Conservation (phyloP, 2,329 filamentous ascomycete genomes). For the Akanthomyces dipterigenus region DNA sequence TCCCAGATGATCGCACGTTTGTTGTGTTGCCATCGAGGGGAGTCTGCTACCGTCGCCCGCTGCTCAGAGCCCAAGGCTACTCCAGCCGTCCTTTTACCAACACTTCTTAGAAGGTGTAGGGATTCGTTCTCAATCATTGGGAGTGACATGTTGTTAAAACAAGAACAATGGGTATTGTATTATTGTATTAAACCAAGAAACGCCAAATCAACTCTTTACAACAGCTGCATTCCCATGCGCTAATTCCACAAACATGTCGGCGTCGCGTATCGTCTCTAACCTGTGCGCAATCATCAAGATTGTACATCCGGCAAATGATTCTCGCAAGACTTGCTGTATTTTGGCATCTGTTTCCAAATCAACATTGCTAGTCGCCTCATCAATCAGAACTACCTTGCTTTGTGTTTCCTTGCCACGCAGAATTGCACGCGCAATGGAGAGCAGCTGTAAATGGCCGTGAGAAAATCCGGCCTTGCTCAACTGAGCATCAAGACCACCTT, state of each 20-base stretch:
- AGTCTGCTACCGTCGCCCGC: too few species aligned
- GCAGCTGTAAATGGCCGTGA: constrained; percentile 15
- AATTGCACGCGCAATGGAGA: neutral
- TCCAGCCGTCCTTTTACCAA: too few species aligned
- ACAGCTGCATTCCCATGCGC: neutral
- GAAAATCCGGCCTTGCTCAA: constrained; percentile 26
- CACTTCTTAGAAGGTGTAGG: too few species aligned
- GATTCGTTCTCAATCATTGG: too few species aligned
- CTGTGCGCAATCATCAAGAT: constrained; percentile 14
- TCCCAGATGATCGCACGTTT: too few species aligned
- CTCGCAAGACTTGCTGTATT: constrained; percentile 8
- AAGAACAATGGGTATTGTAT: too few species aligned
- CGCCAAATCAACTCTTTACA: neutral
- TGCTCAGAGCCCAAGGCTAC: too few species aligned
- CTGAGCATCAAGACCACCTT: constrained; percentile 26
- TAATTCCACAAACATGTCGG: neutral
- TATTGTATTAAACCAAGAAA: too few species aligned
- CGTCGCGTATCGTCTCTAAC: constrained; percentile 8
- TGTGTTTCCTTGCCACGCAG: constrained; percentile 14
- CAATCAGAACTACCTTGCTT: neutral
- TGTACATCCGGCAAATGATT: constrained; percentile 12
- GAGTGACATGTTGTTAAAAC: too few species aligned
- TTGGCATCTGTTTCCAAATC: constrained; percentile 14
- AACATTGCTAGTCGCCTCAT: constrained; percentile 12
- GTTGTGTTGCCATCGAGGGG: too few species aligned